Conservation (phyloP, 306 rosid genomes). For the Datisca glomerata region DNA sequence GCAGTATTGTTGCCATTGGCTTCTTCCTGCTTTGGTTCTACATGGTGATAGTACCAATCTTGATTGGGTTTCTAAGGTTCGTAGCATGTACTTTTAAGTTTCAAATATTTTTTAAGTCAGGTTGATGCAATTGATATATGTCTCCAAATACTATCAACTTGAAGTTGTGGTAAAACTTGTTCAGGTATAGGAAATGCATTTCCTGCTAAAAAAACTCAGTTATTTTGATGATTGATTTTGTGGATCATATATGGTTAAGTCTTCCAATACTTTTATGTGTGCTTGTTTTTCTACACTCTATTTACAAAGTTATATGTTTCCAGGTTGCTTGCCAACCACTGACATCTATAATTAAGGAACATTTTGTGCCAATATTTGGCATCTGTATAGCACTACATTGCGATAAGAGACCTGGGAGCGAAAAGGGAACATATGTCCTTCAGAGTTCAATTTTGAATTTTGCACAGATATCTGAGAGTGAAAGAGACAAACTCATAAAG, state of each 20-base stretch:
- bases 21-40: slow-evolving; percentile 78
- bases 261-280: slow-evolving; percentile 12
- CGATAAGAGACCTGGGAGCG: slow-evolving; percentile 50
- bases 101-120: too few relatives aligned
- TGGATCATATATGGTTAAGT: slow-evolving; percentile 1
- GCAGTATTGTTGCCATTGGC: slow-evolving; percentile 80
- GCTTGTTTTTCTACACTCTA: neutral
- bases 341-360: slow-evolving; percentile 44
- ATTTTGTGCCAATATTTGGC: slow-evolving; percentile 68
- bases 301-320: slow-evolving; percentile 13
- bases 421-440: slow-evolving; percentile 55
- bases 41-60: slow-evolving; percentile 50
- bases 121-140: too few relatives aligned
- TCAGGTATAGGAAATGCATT: too few relatives aligned
- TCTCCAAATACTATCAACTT: too few relatives aligned
- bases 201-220: too few relatives aligned
- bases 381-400: slow-evolving; percentile 71
- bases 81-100: neutral
- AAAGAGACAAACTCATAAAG: slow-evolving; percentile 76
- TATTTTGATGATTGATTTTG: too few relatives aligned
- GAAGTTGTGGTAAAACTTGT: too few relatives aligned
- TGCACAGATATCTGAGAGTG: slow-evolving; percentile 66
- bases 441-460: slow-evolving; percentile 62
- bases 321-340: slow-evolving; percentile 71
- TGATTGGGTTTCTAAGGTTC: slow-evolving; percentile 65